Conservation (phyloP, 2,329 filamentous ascomycete species). For the Diaporthe sp. region DNA sequence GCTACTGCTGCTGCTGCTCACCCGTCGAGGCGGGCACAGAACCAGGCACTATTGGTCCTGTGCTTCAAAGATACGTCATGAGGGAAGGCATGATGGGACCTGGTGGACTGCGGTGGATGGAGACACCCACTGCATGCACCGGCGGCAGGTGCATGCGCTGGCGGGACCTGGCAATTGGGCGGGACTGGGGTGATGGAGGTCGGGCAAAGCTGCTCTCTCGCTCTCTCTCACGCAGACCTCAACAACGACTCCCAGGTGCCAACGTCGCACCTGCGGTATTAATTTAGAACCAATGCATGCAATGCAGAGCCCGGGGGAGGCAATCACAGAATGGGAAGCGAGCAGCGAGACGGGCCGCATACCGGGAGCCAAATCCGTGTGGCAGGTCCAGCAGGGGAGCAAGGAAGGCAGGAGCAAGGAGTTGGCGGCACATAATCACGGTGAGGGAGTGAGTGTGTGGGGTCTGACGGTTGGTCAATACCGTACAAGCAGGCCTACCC, state of each 20-base stretch:
- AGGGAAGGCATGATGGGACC: constrained; percentile 19
- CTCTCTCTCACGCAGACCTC: not conserved
- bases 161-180: constrained; percentile 16
- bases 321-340: not conserved
- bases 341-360: constrained; percentile 10
- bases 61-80: constrained; percentile 29
- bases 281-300: constrained; percentile 22
- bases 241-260: constrained; percentile 4
- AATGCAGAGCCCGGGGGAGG: constrained; percentile 5
- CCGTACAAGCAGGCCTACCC: not conserved
- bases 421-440: not conserved
- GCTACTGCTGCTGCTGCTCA: not conserved
- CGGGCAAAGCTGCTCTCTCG: not conserved
- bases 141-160: constrained; percentile 21
- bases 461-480: not conserved
- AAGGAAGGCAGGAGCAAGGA: not conserved
- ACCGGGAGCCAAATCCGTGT: constrained; percentile 28
- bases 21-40: not conserved
- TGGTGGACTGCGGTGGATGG: constrained; percentile 8
- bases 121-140: constrained; percentile 6
- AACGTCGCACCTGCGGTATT: constrained; percentile 20
- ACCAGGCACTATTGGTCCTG: not conserved
- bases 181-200: not conserved
- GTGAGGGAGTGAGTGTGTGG: not conserved
- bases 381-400: constrained; percentile 5